Base-by-base conservation (phyloP, 352 stramenopile species). In the Elongisporangium senticosum region DNA sequence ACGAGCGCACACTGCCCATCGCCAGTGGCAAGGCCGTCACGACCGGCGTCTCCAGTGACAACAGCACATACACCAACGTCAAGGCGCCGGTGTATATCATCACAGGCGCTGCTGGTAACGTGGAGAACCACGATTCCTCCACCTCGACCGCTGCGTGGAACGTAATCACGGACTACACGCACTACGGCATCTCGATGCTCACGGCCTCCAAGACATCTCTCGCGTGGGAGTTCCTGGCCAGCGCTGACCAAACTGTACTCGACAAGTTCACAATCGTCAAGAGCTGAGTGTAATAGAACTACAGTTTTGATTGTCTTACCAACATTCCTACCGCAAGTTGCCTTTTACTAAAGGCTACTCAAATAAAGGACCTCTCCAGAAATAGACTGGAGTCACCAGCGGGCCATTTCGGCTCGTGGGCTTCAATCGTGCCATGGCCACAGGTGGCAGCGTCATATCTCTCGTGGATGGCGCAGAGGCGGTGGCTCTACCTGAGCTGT, bases 1-100 rank as follows among this genome's bases (percentile, higher is more conserved):
- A 95, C 62, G 82, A 96, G 61, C 75, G 87, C 3, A 71, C 89
- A 4, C 64, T 86, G 1, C 86, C 86, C 1, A 74, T 92, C 47
- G 66, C 63, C 0, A 67, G 79, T 13, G 71, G 62, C 58, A 63
- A 71, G n/a, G 58, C 72, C 3, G 62, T 90, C 1, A 57, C 70
- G 13, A 59, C 71, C 17, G 81, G 76, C 13, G 75, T 89, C 51
- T 87, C 74, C 19, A 19, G 53, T 0, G 77, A 90, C 56, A 64
- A 61, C 23, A 85, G 69, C 8, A 68, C 64, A 20, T 96, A 93
- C 63, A 58, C 63, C 13, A 82, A 86, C 55, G 77, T 79, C 0
- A 59, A 74, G 47, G 77, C 83, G 0, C 80, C 85, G 1, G 81
- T 90, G 51, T 78, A 96, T 56, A 67, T 93, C 20, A 55, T 91